phyloP scores from a whole-genome alignment of 176 grass and related monocot genomes.

The Ananas comosus region DNA sequence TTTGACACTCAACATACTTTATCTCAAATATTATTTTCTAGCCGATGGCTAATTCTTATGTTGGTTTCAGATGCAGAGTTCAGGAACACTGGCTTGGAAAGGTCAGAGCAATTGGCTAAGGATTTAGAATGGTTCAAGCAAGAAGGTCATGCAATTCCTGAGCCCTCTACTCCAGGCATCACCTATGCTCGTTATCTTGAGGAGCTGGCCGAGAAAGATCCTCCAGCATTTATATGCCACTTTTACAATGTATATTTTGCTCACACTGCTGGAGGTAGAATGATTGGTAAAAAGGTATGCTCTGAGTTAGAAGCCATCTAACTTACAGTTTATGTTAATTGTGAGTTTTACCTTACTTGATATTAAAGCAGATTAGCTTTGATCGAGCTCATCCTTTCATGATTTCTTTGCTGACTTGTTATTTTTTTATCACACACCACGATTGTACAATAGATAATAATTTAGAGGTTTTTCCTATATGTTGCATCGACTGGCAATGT shows the following conservation, averaged over 20 bases:
- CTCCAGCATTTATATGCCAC: conserved; percentile 94
- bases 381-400: too few relatives aligned
- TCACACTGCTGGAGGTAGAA: conserved; percentile 83
- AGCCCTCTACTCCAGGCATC: conserved; percentile 56
- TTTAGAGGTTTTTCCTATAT: too few relatives aligned
- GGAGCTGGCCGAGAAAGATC: conserved; percentile 65
- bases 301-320: neutral
- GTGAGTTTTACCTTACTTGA: too few relatives aligned
- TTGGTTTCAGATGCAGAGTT: conserved; percentile 71
- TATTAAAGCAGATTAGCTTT: too few relatives aligned
- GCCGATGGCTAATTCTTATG: neutral
- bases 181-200: conserved; percentile 63
- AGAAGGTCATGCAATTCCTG: conserved; percentile 67
- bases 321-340: too few relatives aligned
- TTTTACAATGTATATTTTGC: conserved; percentile 97
- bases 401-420: too few relatives aligned
- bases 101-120: conserved; percentile 63
- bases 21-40: neutral
- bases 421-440: too few relatives aligned
- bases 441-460: too few relatives aligned
- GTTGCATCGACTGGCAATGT: too few relatives aligned
- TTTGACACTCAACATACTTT: too few relatives aligned
- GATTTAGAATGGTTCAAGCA: conserved; percentile 91
- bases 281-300: conserved; percentile 89
- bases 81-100: conserved; percentile 81